A percentile compares a stretch with the other conserved stretches of the same genome.
phyloP scores from a whole-genome alignment of 2,329 filamentous ascomycete species.

The Fusarium hainanense region DNA sequence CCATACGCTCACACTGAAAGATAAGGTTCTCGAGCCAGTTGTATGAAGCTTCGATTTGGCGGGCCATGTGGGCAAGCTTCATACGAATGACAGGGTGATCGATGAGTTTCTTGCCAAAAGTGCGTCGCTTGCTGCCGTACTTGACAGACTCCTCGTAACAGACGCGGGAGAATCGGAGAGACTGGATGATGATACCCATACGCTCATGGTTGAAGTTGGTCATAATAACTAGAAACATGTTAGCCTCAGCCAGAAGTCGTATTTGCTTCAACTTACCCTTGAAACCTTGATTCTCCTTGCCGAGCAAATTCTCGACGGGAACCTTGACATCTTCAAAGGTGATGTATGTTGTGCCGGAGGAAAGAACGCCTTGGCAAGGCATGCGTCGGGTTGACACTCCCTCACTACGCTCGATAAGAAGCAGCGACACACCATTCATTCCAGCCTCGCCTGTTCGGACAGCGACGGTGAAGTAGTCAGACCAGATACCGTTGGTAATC shows the following conservation, averaged over 20 bases:
- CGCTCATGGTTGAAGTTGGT: conserved; percentile 99
- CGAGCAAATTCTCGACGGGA: conserved; percentile 97
- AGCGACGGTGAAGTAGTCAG: conserved; percentile 96
- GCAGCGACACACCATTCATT: conserved; percentile 91
- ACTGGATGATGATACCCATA: conserved; percentile 98
- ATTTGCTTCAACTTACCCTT: conserved; percentile 71
- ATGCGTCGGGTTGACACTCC: conserved; percentile 94
- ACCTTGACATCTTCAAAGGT: conserved; percentile 99
- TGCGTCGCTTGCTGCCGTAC: conserved; percentile 96
- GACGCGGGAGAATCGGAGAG: conserved; percentile 91
- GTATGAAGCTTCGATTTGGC: conserved; percentile 97
- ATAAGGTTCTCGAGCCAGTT: conserved; percentile 96
- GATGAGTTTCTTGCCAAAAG: conserved; percentile 96
- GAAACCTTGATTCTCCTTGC: conserved; percentile 98
- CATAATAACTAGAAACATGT: conserved; percentile 79
- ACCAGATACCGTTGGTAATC: conserved; percentile 98
- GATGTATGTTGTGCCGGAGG: conserved; percentile 80
- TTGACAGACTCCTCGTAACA: conserved; percentile 97
- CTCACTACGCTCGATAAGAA: conserved; percentile 90
- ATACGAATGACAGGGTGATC: conserved; percentile 97
- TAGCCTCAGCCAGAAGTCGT: conserved; percentile 78
- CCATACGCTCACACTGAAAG: conserved; percentile 93
- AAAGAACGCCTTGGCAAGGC: conserved; percentile 99
- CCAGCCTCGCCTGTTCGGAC: conserved; percentile 89
- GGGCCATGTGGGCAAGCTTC: conserved; percentile 98